These are phyloP conservation scores for Xylogone sp. DNA, from an alignment of 2,329 filamentous ascomycete species.

Conservation along the genomic window DNA sequence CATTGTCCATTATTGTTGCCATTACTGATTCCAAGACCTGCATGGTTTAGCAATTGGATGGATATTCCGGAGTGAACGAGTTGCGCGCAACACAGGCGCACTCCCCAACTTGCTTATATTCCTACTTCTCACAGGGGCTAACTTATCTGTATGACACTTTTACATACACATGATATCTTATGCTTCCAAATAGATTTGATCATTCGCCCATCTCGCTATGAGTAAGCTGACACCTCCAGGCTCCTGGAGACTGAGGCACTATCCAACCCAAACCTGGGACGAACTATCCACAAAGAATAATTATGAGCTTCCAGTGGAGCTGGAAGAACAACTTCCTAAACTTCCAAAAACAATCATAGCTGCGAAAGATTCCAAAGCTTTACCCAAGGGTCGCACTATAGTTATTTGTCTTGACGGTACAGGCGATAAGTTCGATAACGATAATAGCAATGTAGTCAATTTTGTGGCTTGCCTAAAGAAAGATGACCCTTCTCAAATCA, in stretches of 20 bases:
- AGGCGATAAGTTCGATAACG: constrained; percentile 38
- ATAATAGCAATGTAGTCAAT: constrained; percentile 41
- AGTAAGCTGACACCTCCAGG: constrained; percentile 1
- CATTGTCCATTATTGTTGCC: too few relatives aligned
- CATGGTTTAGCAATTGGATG: too few relatives aligned
- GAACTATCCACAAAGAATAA: constrained; percentile 6
- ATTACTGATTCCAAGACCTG: too few relatives aligned
- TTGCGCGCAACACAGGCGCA: too few relatives aligned
- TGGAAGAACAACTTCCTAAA: constrained; percentile 4
- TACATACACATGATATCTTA: too few relatives aligned
- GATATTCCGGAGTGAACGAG: too few relatives aligned
- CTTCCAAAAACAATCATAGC: constrained; percentile 14
- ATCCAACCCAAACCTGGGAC: constrained; percentile 13
- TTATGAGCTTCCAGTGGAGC: constrained; percentile 1
- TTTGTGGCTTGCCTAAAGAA: constrained; percentile 40
- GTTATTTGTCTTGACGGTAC: constrained; percentile 41
- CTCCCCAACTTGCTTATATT: too few relatives aligned
- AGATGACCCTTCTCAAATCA: constrained; percentile 32
- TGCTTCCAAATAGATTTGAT: too few relatives aligned
- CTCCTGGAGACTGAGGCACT: constrained; percentile 11
- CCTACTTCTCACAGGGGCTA: too few relatives aligned
- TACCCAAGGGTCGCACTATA: constrained; percentile 18
- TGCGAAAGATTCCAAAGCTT: constrained; percentile 7
- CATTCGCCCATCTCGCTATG: constrained; percentile 4
- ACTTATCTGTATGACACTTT: too few relatives aligned